phyloP scores from a whole-genome alignment of 176 grass and related monocot genomes.

The Ampelocalamus luodianensis region DNA sequence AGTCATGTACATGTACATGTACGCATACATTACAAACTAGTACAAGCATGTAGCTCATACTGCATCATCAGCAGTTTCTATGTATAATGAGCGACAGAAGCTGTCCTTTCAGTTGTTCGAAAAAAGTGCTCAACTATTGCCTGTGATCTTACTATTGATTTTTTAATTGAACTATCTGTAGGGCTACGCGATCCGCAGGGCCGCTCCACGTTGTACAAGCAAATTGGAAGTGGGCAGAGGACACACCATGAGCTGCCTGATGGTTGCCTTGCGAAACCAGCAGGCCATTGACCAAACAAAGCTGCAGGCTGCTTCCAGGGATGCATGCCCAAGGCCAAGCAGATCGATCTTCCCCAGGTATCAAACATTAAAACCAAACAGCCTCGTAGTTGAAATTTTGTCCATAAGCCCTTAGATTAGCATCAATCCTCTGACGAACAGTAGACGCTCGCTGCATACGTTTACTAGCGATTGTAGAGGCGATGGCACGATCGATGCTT shows the following conservation, averaged over 20 bases:
- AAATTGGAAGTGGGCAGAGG: not conserved
- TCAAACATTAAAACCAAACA: not conserved
- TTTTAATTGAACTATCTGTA: not conserved
- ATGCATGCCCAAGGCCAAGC: not conserved
- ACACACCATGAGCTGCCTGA: slow-evolving; percentile 20
- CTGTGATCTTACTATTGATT: not conserved
- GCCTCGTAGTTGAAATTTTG: not conserved
- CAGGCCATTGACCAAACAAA: not conserved
- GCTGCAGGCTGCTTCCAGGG: not conserved
- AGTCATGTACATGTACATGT: not conserved
- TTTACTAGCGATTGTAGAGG: too few species aligned
- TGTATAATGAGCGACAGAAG: not conserved
- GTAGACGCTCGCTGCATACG: too few species aligned
- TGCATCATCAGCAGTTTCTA: not conserved
- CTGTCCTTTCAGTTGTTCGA: not conserved
- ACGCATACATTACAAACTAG: not conserved
- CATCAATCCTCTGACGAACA: not conserved
- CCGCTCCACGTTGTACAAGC: not conserved
- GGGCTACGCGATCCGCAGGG: not conserved
- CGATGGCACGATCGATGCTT: too few species aligned
- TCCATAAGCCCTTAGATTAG: not conserved
- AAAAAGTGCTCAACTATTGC: not conserved
- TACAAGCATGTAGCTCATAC: not conserved
- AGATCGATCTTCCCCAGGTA: not conserved
- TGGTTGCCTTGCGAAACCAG: not conserved